Evolutionary conservation across 495 filamentous ascomycete genomes (phyloP).

Genomic region (Hyaloscypha finlandica): DNA sequence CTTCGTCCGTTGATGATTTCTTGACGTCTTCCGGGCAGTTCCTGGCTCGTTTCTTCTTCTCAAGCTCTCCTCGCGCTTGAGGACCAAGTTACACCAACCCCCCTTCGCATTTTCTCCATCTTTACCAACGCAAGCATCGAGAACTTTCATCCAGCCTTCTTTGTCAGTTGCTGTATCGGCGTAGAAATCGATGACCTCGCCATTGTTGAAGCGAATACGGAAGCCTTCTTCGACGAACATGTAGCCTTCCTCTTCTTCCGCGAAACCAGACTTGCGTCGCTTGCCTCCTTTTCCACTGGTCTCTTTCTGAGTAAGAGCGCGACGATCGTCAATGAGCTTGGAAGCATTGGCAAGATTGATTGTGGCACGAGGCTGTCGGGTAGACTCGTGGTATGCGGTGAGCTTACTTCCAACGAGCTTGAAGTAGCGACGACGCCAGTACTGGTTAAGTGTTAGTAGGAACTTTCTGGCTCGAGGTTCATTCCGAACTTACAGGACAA

Average conservation of each 20-base stretch:
- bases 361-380: constrained; percentile 90
- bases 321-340: constrained; percentile 90
- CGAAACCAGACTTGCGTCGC: constrained; percentile 89
- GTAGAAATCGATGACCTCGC: constrained; percentile 98
- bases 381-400: constrained; percentile 94
- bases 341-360: constrained; percentile 95
- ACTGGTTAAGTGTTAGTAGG: constrained; percentile 55
- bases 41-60: constrained; percentile 24
- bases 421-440: constrained; percentile 97
- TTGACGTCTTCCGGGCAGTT: constrained; percentile 40
- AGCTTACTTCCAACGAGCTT: constrained; percentile 88
- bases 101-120: constrained; percentile 42
- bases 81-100: constrained; percentile 84
- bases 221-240: constrained; percentile 99
- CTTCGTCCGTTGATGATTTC: constrained; percentile 55
- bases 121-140: constrained; percentile 51
- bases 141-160: constrained; percentile 90
- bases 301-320: constrained; percentile 78
- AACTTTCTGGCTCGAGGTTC: background rate
- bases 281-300: constrained; percentile 71
- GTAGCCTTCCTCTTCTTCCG: constrained; percentile 98
- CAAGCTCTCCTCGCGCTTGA: constrained; percentile 56
- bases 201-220: constrained; percentile 96
- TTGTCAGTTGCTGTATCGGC: constrained; percentile 85
- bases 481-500: constrained; percentile 76